phyloP scores from a whole-genome alignment of 441 rosid genomes.

The Adansonia rubrostipa region DNA sequence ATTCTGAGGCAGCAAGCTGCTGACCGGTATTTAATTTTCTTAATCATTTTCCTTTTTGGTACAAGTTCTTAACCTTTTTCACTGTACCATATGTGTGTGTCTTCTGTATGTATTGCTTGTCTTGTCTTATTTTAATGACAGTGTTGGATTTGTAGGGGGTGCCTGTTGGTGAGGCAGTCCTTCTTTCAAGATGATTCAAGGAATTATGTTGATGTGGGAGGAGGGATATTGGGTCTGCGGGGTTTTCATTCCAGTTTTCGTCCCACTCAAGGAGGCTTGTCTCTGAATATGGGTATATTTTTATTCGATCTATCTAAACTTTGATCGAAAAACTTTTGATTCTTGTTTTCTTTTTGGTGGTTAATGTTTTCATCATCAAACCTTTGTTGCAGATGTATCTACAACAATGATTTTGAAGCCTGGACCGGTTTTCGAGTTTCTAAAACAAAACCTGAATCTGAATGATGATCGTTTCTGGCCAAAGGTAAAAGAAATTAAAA shows the following conservation, averaged over 20 bases:
- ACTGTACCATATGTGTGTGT: neutral
- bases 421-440: slow-evolving; percentile 77
- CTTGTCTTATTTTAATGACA: slow-evolving; percentile 19
- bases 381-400: slow-evolving; percentile 62
- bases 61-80: neutral
- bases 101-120: slow-evolving; percentile 21
- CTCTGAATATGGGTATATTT: slow-evolving; percentile 74
- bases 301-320: slow-evolving; percentile 22
- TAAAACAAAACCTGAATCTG: slow-evolving; percentile 66
- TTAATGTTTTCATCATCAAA: slow-evolving; percentile 18
- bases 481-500: slow-evolving; percentile 50
- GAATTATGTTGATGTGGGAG: slow-evolving; percentile 65
- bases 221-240: slow-evolving; percentile 64
- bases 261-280: slow-evolving; percentile 83
- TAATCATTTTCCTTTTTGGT: neutral
- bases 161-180: slow-evolving; percentile 89
- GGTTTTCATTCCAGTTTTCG: slow-evolving; percentile 92
- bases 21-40: slow-evolving; percentile 49
- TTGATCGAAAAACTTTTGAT: neutral
- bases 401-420: slow-evolving; percentile 79
- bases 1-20: slow-evolving; percentile 89
- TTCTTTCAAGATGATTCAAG: slow-evolving; percentile 67
- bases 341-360: slow-evolving; percentile 8
- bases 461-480: slow-evolving; percentile 52
- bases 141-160: slow-evolving; percentile 59